phyloP scores from a whole-genome alignment of 192 early-diverging fungal species.

The Geranomyces variabilis region DNA sequence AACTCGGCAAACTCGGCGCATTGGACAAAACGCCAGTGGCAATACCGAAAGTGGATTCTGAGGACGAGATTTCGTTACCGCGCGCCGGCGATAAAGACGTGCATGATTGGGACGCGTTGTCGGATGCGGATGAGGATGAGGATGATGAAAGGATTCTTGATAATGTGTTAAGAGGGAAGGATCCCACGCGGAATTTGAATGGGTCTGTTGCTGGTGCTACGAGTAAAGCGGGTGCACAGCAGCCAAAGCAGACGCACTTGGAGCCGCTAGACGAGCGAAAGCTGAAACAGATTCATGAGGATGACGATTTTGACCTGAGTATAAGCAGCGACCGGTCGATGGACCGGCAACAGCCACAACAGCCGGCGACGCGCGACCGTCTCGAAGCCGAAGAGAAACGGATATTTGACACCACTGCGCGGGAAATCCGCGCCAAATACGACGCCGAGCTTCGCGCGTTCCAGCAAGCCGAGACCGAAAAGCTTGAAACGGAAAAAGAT shows the following conservation, averaged over 20 bases:
- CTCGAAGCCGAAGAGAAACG: slow-evolving; percentile 3
- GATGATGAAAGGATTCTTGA: slow-evolving; percentile 18
- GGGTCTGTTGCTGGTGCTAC: background rate
- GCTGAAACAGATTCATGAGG: background rate
- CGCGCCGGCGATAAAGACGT: background rate
- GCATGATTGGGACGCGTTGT: slow-evolving; percentile 22
- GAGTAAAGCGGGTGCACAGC: too few relatives aligned
- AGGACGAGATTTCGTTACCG: slow-evolving; percentile 3
- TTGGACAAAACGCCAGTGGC: background rate
- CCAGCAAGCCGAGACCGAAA: slow-evolving; percentile 21
- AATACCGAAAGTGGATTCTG: slow-evolving; percentile 5
- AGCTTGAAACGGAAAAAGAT: slow-evolving; percentile 8
- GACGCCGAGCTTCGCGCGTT: slow-evolving; percentile 25
- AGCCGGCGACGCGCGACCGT: background rate
- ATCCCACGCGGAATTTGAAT: background rate
- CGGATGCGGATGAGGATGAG: slow-evolving; percentile 16
- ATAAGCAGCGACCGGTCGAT: slow-evolving; percentile 2
- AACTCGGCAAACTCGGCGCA: background rate
- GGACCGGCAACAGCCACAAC: background rate
- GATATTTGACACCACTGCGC: slow-evolving; percentile 1
- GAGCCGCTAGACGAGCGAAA: background rate
- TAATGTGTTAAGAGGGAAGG: slow-evolving; percentile 12
- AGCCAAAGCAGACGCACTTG: background rate
- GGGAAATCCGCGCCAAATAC: slow-evolving; percentile 7
- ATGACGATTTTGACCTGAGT: slow-evolving; percentile 27